These are phyloP conservation scores for Blastobotrys peoriensis DNA, from an alignment of 805 yeast species.

Conservation along the genomic window DNA sequence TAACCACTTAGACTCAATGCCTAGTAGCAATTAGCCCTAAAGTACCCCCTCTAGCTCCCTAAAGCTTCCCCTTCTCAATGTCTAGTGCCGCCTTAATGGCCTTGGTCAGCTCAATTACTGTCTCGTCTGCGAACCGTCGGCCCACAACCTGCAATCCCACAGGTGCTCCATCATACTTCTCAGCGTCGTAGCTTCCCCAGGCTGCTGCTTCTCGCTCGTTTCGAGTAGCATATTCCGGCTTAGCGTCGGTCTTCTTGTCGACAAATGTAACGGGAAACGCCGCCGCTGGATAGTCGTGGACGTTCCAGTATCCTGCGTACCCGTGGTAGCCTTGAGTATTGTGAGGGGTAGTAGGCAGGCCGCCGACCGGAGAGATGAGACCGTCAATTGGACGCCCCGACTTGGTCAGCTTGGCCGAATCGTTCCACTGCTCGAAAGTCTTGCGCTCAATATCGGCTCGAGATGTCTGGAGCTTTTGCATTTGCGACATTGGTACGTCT, in stretches of 20 bases:
- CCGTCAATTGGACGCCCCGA: conserved; percentile 43
- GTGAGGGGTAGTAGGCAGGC: conserved; percentile 21
- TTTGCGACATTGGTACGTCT: background rate
- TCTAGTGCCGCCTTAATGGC: background rate
- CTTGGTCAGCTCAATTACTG: conserved; percentile 34
- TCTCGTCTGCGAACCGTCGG: conserved; percentile 54
- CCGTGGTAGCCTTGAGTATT: conserved; percentile 2
- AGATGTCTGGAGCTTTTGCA: conserved; percentile 12
- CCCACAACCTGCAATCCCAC: conserved; percentile 52
- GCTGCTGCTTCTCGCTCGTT: conserved; percentile 19
- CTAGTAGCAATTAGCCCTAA: no score
- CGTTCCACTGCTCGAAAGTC: conserved; percentile 40
- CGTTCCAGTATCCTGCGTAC: conserved; percentile 17
- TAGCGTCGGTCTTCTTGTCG: conserved; percentile 37
- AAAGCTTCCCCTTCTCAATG: no score
- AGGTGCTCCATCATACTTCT: conserved; percentile 45
- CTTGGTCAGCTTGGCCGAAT: conserved; percentile 30
- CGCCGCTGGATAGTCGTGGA: conserved; percentile 19
- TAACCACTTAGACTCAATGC: no score
- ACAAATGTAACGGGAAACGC: conserved; percentile 22
- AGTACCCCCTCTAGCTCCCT: no score
- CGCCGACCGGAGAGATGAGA: conserved; percentile 43
- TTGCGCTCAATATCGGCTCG: conserved; percentile 29
- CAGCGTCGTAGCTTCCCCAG: conserved; percentile 39
- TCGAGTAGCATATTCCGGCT: conserved; percentile 10